Evolutionary conservation across 2,329 filamentous ascomycete genomes (phyloP).

Genomic region (Hypomyces rosellus): DNA sequence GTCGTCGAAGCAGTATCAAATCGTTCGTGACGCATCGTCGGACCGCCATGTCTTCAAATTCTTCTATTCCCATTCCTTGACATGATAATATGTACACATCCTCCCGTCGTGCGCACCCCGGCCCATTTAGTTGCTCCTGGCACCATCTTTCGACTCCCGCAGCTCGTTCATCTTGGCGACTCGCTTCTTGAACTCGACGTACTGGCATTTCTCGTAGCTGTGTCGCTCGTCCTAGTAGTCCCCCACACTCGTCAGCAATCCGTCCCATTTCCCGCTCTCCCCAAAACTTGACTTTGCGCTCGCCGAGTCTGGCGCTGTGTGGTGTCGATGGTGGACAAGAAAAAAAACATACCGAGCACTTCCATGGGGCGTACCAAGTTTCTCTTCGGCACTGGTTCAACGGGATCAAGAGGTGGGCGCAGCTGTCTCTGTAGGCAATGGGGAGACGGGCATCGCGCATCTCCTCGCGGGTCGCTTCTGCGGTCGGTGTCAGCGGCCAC

Average conservation of each 20-base stretch:
- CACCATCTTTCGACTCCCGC: constrained; percentile 74
- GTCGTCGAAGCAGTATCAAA: no score
- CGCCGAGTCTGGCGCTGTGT: background rate
- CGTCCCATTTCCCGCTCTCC: background rate
- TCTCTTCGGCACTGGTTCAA: constrained; percentile 91
- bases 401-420: constrained; percentile 88
- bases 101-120: background rate
- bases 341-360: constrained; percentile 71
- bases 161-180: constrained; percentile 99
- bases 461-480: constrained; percentile 78
- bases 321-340: background rate
- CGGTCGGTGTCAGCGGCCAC: background rate
- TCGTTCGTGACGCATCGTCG: background rate
- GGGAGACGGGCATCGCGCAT: constrained; percentile 90
- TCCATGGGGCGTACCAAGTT: constrained; percentile 94
- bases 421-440: constrained; percentile 88
- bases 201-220: constrained; percentile 98
- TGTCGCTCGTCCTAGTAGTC: constrained; percentile 78
- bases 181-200: constrained; percentile 96
- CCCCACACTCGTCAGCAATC: constrained; percentile 7
- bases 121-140: constrained; percentile 67
- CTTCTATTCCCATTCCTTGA: constrained; percentile 8
- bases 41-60: background rate
- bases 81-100: constrained; percentile 11
- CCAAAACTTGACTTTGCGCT: background rate